Evolutionary conservation across 2,329 filamentous ascomycete genomes (phyloP), one percentile per base, ranked within the genome.

Genomic region (Penicillium sp.): DNA sequence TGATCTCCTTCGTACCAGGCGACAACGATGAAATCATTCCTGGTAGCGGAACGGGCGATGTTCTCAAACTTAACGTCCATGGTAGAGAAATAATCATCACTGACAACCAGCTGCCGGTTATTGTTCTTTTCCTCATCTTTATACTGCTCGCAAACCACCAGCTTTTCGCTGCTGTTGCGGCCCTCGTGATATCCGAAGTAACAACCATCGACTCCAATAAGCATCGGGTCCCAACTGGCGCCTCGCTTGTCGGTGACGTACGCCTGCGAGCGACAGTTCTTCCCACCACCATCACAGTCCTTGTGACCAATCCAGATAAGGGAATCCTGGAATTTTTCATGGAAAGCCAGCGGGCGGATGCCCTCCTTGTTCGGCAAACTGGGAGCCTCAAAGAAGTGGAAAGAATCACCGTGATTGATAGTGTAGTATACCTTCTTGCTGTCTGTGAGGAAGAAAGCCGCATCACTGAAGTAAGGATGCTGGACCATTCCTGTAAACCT

Each of bases 21-120:
- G 47, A 96, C 88, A 37, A 99, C 85, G 67, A 99, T 94, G 72
- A 96, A 99, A 71, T 99, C 94, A 37, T 89, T 88, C 93, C 97
- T 97, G 5, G 89, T 95, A 2, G 91, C 93, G 73, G 96, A 97
- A 63, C 88, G 88, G 64, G 88, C 85, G 40, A 96, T 88, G 57
- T 92, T 83, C 25, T 84, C 80, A 69, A 88, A 86, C 56, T 85
- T 81, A 22, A 84, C 78, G 64, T 86, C 82, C 59, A 85, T 81
- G 50, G 87, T 82, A 12, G 78, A 76, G 67, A 95, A 95, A 75
- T 88, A 91, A 66, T 95, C 86, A 41, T 90, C 81, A 71, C 88
- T 96, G 38, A 88, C 88, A 16, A 91, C 73, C 30, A 99, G 82
- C 61, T 88, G 83, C 45, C 88, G 76, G 1, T 85, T 82, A 36